phyloP scores from a whole-genome alignment of 495 filamentous ascomycete species.

The Astrocystis sublimbata region DNA sequence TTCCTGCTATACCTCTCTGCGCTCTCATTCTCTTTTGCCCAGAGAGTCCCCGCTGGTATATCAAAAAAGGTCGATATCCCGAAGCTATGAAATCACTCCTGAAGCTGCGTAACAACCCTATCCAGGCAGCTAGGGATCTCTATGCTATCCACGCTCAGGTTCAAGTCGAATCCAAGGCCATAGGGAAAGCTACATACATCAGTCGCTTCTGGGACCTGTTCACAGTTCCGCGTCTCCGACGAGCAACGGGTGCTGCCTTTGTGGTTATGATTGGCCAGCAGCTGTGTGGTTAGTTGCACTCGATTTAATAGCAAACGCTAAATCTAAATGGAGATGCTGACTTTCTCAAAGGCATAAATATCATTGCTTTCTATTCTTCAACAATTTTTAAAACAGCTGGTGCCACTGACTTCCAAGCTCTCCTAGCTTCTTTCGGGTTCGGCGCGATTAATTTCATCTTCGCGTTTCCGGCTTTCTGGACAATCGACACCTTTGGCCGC shows the following conservation, averaged over 20 bases:
- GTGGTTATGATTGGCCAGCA: slow-evolving; percentile 70
- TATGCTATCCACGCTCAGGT: slow-evolving; percentile 65
- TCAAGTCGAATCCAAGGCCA: slow-evolving; percentile 47
- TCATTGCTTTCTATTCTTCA: slow-evolving; percentile 69
- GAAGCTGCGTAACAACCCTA: slow-evolving; percentile 58
- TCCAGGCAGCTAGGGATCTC: slow-evolving; percentile 66
- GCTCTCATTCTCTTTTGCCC: slow-evolving; percentile 65
- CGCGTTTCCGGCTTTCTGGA: slow-evolving; percentile 67
- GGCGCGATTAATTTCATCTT: slow-evolving; percentile 63
- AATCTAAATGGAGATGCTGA: background rate
- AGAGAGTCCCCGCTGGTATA: slow-evolving; percentile 70
- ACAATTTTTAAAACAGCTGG: slow-evolving; percentile 60
- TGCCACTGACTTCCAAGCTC: slow-evolving; percentile 40
- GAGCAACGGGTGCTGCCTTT: slow-evolving; percentile 62
- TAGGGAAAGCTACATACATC: slow-evolving; percentile 48
- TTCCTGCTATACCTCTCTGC: slow-evolving; percentile 67
- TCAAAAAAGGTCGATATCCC: slow-evolving; percentile 57
- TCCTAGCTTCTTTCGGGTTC: slow-evolving; percentile 59
- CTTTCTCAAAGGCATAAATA: slow-evolving; percentile 48
- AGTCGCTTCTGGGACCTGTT: slow-evolving; percentile 65
- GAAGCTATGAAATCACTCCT: slow-evolving; percentile 62
- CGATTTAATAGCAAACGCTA: background rate
- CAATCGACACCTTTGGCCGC: slow-evolving; percentile 66
- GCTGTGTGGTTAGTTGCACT: slow-evolving; percentile 50
- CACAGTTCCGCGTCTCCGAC: slow-evolving; percentile 65